Evolutionary conservation across 1,284 basidiomycete species (phyloP).

Genomic region (Rugosomyces carneus): DNA sequence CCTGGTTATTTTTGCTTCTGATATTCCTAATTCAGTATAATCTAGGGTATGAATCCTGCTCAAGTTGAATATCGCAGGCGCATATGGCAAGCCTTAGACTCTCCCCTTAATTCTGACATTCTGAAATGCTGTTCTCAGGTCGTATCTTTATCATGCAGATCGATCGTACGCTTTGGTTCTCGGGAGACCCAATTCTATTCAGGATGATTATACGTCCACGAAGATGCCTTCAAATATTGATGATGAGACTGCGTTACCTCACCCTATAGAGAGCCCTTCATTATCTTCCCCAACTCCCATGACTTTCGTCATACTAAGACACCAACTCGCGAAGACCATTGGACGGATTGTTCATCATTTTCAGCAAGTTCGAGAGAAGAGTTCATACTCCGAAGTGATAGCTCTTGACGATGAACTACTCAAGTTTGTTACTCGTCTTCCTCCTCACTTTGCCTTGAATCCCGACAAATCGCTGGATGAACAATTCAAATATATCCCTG

Average conservation of each 20-base stretch:
- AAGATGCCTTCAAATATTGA: conserved; percentile 82
- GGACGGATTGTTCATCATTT: conserved; percentile 94
- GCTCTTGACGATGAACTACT: conserved; percentile 82
- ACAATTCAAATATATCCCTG: conserved; percentile 53
- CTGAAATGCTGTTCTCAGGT: conserved; percentile 47
- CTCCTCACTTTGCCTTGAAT: conserved; percentile 70
- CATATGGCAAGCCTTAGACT: conserved; percentile 60
- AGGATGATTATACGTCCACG: conserved; percentile 82
- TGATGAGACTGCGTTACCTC: conserved; percentile 46
- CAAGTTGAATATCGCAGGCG: conserved; percentile 87
- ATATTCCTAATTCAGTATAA: neutral
- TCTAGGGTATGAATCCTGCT: conserved; percentile 68
- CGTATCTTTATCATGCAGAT: conserved; percentile 90
- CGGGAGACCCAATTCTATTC: conserved; percentile 84
- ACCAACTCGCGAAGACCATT: conserved; percentile 79
- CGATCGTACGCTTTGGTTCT: conserved; percentile 88
- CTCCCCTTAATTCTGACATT: neutral
- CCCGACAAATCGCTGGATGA: conserved; percentile 79
- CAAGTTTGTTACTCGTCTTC: conserved; percentile 69
- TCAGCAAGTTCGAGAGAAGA: conserved; percentile 79
- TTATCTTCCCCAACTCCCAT: conserved; percentile 73
- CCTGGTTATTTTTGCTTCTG: neutral
- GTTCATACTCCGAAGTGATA: conserved; percentile 83
- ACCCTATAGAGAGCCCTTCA: conserved; percentile 42
- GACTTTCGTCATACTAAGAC: conserved; percentile 86